Conservation (phyloP, 2,329 filamentous ascomycete species). For the Monosporascus ibericus region DNA sequence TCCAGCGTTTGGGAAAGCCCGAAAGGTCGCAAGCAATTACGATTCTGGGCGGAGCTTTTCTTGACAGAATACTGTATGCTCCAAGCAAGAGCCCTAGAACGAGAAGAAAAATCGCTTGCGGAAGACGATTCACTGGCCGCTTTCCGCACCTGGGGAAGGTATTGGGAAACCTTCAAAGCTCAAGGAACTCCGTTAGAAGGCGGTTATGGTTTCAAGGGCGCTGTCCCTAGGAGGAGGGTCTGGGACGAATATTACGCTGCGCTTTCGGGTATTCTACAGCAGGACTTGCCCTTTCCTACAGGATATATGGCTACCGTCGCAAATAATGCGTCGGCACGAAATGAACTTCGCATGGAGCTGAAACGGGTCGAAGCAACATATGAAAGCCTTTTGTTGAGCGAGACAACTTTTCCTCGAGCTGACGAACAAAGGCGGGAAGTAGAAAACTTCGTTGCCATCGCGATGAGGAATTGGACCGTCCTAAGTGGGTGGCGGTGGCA, state of each 20-base stretch:
- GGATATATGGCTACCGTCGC: slow-evolving; percentile 35
- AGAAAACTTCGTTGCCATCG: slow-evolving; percentile 73
- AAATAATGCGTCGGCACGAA: slow-evolving; percentile 48
- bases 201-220: slow-evolving; percentile 52
- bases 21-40: slow-evolving; percentile 56
- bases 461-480: slow-evolving; percentile 79
- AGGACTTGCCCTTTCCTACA: slow-evolving; percentile 54
- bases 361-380: slow-evolving; percentile 75
- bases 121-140: slow-evolving; percentile 49
- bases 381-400: slow-evolving; percentile 69
- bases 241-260: slow-evolving; percentile 84
- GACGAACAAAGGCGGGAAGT: slow-evolving; percentile 73
- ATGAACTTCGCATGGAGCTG: slow-evolving; percentile 68
- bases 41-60: slow-evolving; percentile 73
- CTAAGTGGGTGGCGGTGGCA: slow-evolving; percentile 75
- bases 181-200: slow-evolving; percentile 38
- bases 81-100: slow-evolving; percentile 52
- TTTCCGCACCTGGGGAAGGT: slow-evolving; percentile 63
- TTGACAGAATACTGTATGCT: slow-evolving; percentile 70
- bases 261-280: slow-evolving; percentile 68
- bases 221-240: slow-evolving; percentile 58
- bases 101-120: slow-evolving; percentile 41
- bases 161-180: slow-evolving; percentile 51
- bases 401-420: slow-evolving; percentile 79
- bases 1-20: slow-evolving; percentile 44